These are phyloP conservation scores for Backusella mclennaniae DNA, from an alignment of 192 early-diverging fungal genomes.

Conservation along the genomic window DNA sequence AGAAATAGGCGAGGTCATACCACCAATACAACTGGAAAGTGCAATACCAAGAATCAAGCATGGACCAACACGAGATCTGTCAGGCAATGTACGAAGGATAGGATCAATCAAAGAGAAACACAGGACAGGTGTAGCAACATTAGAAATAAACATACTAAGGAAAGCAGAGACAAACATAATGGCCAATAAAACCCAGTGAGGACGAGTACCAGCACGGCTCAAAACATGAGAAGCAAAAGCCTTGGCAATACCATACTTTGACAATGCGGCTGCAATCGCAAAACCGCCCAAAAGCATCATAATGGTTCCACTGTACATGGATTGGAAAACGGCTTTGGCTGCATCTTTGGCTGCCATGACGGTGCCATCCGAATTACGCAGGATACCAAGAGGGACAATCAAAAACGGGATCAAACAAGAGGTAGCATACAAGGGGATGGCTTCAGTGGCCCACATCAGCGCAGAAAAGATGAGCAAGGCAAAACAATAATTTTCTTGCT, in stretches of 20 bases:
- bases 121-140: constrained; percentile 77
- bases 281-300: constrained; percentile 80
- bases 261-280: constrained; percentile 70
- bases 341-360: constrained; percentile 42
- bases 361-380: constrained; percentile 47
- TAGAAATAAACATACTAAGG: constrained; percentile 79
- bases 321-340: constrained; percentile 62
- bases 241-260: constrained; percentile 77
- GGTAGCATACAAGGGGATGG: constrained; percentile 71
- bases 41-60: constrained; percentile 76
- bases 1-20: constrained; percentile 79
- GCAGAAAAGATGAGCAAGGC: constrained; percentile 83
- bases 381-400: constrained; percentile 60
- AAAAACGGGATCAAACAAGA: constrained; percentile 67
- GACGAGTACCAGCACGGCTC: constrained; percentile 64
- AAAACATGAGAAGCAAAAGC: constrained; percentile 60
- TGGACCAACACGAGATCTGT: constrained; percentile 54
- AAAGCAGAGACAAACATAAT: constrained; percentile 78
- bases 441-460: constrained; percentile 85
- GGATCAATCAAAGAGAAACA: constrained; percentile 73
- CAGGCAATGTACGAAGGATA: constrained; percentile 69
- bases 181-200: constrained; percentile 63
- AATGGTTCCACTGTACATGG: constrained; percentile 76
- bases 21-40: constrained; percentile 69
- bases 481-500: constrained; percentile 82